Evolutionary conservation across 2,329 filamentous ascomycete species (phyloP).

Genomic region (Pseudogymnoascus sp.): DNA sequence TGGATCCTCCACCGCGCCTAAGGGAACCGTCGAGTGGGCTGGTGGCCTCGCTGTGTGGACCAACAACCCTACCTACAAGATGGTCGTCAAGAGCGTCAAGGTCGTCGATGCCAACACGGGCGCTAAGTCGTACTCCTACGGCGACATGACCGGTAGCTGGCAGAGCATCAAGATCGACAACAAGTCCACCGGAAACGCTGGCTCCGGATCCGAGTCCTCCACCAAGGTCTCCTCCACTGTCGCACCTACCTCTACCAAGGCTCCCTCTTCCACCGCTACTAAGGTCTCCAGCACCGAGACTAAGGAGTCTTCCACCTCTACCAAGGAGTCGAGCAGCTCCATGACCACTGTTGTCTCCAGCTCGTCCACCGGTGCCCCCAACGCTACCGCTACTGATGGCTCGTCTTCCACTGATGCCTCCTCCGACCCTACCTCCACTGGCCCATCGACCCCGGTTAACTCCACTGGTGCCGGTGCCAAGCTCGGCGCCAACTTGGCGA

Average conservation of each 20-base stretch:
- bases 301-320: conserved; percentile 10
- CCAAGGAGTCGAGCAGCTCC: neutral
- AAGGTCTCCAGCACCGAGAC: neutral
- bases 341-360: neutral
- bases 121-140: conserved; percentile 42
- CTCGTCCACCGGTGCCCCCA: neutral
- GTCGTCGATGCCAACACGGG: conserved; percentile 45
- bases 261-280: conserved; percentile 12
- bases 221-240: conserved; percentile 6
- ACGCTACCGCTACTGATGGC: conserved; percentile 9
- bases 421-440: neutral
- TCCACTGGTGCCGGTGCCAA: conserved; percentile 3
- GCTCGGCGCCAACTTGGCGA: conserved; percentile 12
- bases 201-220: neutral
- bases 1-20: conserved; percentile 38
- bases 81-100: conserved; percentile 43
- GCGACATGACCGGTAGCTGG: conserved; percentile 40
- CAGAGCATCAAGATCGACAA: conserved; percentile 38
- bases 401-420: neutral
- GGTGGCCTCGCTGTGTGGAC: conserved; percentile 46
- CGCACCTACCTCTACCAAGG: conserved; percentile 10
- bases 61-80: conserved; percentile 39
- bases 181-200: neutral
- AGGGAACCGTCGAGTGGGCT: conserved; percentile 60
- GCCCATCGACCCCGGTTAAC: conserved; percentile 6